Evolutionary conservation across 2,329 filamentous ascomycete species (phyloP).

Genomic region (Sarocladiaceae sp.): DNA sequence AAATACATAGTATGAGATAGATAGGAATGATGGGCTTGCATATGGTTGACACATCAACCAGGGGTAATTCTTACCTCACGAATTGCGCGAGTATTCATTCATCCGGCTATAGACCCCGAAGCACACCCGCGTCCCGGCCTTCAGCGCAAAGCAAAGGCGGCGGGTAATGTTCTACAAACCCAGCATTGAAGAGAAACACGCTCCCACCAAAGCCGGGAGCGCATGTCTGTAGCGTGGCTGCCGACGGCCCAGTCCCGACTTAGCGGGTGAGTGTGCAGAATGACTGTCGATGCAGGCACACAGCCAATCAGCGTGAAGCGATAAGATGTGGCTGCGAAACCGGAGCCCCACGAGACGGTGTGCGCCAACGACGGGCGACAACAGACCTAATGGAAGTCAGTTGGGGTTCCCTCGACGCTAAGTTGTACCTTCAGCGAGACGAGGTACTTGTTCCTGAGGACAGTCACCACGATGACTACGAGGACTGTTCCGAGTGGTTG

Average conservation of each 20-base stretch:
- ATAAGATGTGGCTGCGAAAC: constrained; percentile 9
- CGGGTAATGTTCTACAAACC: too few relatives aligned
- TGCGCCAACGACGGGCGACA: not conserved
- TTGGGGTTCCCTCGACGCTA: too few relatives aligned
- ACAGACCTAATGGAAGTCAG: not conserved
- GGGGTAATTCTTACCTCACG: constrained; percentile 9
- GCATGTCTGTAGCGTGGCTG: not conserved
- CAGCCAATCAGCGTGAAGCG: constrained; percentile 3
- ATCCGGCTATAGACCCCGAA: not conserved
- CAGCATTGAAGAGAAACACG: too few relatives aligned
- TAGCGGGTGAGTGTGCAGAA: constrained; percentile 7
- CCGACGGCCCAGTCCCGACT: constrained; percentile 7
- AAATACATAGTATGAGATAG: too few relatives aligned
- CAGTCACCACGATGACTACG: constrained; percentile 8
- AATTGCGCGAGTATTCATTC: not conserved
- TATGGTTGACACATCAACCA: constrained; percentile 8
- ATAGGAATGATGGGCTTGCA: not conserved
- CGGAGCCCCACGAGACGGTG: not conserved
- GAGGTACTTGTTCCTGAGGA: constrained; percentile 5
- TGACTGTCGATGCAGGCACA: not conserved
- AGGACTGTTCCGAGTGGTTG: constrained; percentile 5
- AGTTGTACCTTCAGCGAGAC: not conserved
- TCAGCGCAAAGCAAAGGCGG: too few relatives aligned
- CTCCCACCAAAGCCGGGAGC: not conserved
- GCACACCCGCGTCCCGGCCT: not conserved